These are phyloP conservation scores for Moesziomyces sp. DNA, from an alignment of 1,284 basidiomycete genomes.

Conservation along the genomic window DNA sequence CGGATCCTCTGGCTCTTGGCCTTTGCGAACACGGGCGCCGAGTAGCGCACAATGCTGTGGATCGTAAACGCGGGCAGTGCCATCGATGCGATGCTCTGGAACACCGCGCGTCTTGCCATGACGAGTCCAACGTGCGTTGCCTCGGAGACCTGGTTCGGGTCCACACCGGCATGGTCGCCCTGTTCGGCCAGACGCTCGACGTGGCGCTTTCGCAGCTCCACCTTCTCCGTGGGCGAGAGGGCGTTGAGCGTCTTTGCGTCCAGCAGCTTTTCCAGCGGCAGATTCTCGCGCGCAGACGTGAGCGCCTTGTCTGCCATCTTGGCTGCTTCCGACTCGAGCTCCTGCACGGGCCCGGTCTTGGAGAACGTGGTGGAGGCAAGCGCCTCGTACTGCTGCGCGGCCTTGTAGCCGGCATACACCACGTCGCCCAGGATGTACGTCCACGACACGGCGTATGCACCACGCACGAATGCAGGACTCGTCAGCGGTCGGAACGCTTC, in stretches of 20 bases:
- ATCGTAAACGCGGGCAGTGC: conserved; percentile 63
- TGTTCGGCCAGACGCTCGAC: conserved; percentile 29
- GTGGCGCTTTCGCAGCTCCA: conserved; percentile 48
- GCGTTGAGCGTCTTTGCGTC: conserved; percentile 33
- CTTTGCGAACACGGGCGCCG: conserved; percentile 79
- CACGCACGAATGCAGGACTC: conserved; percentile 79
- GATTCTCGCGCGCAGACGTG: conserved; percentile 12
- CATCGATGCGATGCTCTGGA: conserved; percentile 65
- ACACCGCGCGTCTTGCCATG: conserved; percentile 57
- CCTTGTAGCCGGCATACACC: conserved; percentile 85
- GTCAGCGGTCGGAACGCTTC: conserved; percentile 92
- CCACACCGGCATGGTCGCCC: conserved; percentile 34
- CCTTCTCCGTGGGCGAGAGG: conserved; percentile 46
- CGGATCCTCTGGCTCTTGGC: conserved; percentile 75
- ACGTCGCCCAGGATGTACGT: conserved; percentile 79
- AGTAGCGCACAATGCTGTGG: conserved; percentile 71
- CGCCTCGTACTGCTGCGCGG: conserved; percentile 42
- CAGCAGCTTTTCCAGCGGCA: conserved; percentile 42
- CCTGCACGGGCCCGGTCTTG: conserved; percentile 13
- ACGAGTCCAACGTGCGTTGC: conserved; percentile 48
- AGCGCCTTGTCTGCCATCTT: conserved; percentile 39
- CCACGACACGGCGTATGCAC: conserved; percentile 89
- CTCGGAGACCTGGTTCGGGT: conserved; percentile 38
- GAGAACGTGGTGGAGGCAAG: conserved; percentile 32
- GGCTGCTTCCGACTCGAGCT: conserved; percentile 35